phyloP scores from a whole-genome alignment of 2,329 filamentous ascomycete species.

The Fusarium irregulare region DNA sequence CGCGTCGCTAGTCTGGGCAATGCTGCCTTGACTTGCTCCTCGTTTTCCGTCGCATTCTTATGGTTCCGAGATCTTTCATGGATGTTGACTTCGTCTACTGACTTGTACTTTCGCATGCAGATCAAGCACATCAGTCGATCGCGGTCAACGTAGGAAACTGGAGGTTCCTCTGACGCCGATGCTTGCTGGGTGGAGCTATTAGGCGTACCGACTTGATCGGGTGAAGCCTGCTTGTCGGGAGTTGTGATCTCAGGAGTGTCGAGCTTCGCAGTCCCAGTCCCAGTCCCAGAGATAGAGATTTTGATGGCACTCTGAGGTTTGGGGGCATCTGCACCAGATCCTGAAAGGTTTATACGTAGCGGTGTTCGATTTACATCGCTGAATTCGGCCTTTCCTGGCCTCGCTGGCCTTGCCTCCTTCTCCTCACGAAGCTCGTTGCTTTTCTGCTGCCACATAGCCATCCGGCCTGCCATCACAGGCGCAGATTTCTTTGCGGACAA shows the following conservation, averaged over 20 bases:
- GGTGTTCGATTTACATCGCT: constrained; percentile 38
- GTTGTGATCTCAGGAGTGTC: constrained; percentile 19
- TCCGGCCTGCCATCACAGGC: constrained; percentile 58
- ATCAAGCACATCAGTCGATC: constrained; percentile 60
- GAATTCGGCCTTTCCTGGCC: constrained; percentile 10
- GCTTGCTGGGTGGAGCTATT: constrained; percentile 2
- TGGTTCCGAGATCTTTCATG: constrained; percentile 59
- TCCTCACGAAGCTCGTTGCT: constrained; percentile 54
- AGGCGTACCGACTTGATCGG: constrained; percentile 13
- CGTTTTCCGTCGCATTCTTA: constrained; percentile 54
- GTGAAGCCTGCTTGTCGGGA: constrained; percentile 18
- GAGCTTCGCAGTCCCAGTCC: constrained; percentile 39
- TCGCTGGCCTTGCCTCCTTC: constrained; percentile 11
- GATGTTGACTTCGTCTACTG: constrained; percentile 55
- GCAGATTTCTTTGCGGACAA: constrained; percentile 53
- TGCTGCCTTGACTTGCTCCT: constrained; percentile 62
- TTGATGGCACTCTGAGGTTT: constrained; percentile 46
- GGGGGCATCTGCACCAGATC: constrained; percentile 24
- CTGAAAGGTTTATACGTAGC: constrained; percentile 38
- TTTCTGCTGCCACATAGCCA: constrained; percentile 60
- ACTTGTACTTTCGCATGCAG: constrained; percentile 61
- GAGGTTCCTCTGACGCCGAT: constrained; percentile 4
- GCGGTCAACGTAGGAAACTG: constrained; percentile 68
- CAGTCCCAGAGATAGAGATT: constrained; percentile 49
- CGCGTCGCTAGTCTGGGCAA: constrained; percentile 53